Evolutionary conservation across 192 early-diverging fungal species (phyloP), one percentile per base, ranked within the genome.

Genomic region (Linderina pennispora): DNA sequence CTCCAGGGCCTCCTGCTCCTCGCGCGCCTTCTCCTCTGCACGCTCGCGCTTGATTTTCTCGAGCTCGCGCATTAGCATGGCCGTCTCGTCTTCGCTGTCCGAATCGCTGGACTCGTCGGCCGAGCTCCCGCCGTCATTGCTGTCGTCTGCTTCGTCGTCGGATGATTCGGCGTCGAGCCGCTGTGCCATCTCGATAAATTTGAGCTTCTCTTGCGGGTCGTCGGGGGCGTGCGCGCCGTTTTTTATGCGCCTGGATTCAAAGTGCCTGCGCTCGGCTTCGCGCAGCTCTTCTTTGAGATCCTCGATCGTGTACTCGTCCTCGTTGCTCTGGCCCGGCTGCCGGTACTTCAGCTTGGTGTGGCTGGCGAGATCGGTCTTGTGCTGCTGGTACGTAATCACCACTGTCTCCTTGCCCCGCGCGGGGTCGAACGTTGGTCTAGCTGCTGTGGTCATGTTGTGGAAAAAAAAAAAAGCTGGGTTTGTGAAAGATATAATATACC

Each of bases 1-100:
- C 48, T 83, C 71, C 14, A 61, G 20, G 3, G 44, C 47, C 25
- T 62, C 50, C 21, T 55, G 18, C 35, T 62, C 85, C 40, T 77
- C 59, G 5, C 90, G 80, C 32, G 88, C 88, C 64, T 90, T 86
- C 54, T 99, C 94, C 49, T 94, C 88, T 0, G 87, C 86, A 3
- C 92, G 76, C 56, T 99, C 92, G 23, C 80, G 79, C 56, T 91
- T 91, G 40, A 99, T 99, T 65, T 96, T 95, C 64, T 91, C 81
- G 19, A 89, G 60, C 54, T 88, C 86, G n/a, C 76, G 73, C 53
- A 88, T 48, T 43, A 98, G 56, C 61, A 91, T 84, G 20, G 81
- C 88, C 4, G 89, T 84, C 54, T 97, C 90, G 53, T 99, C 94
- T 41, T 96, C 93, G 28, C 88, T 85, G 8, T 92, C 88, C 2